Evolutionary conservation across 2,329 filamentous ascomycete species (phyloP).

Genomic region (Volutella citrinella): DNA sequence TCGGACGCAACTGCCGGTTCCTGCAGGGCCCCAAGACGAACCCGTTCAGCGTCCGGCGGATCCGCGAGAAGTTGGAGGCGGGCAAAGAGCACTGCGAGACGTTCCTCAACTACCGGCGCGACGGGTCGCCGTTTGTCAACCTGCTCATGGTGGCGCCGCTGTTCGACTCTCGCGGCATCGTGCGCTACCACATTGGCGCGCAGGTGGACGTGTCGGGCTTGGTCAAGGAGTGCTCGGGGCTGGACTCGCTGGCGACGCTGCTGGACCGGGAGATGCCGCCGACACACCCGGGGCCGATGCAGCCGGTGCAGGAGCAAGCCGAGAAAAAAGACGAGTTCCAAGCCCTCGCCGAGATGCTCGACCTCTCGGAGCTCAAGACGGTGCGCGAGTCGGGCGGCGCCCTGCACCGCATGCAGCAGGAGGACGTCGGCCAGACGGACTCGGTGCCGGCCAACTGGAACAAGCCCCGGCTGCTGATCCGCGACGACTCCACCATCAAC

Average conservation of each 20-base stretch:
- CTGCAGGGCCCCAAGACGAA: constrained; percentile 73
- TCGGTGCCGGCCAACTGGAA: constrained; percentile 31
- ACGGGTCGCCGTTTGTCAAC: constrained; percentile 76
- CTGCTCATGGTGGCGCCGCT: constrained; percentile 71
- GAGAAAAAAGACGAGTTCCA: constrained; percentile 61
- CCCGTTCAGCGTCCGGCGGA: constrained; percentile 55
- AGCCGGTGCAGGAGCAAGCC: constrained; percentile 1
- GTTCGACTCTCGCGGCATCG: constrained; percentile 62
- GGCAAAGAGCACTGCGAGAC: constrained; percentile 72
- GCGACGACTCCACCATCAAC: constrained; percentile 28
- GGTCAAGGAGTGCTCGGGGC: constrained; percentile 62
- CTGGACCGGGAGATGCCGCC: constrained; percentile 27
- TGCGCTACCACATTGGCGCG: constrained; percentile 68
- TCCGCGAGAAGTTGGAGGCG: constrained; percentile 57
- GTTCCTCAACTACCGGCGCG: constrained; percentile 74
- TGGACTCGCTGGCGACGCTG: constrained; percentile 58
- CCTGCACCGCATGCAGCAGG: constrained; percentile 46
- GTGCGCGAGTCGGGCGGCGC: constrained; percentile 61
- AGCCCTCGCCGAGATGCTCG: constrained; percentile 68
- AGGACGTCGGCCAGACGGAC: constrained; percentile 41
- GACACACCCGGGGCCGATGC: constrained; percentile 12
- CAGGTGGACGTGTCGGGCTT: constrained; percentile 70
- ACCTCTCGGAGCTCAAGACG: constrained; percentile 61
- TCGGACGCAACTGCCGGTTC: constrained; percentile 76
- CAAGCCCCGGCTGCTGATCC: constrained; percentile 40